These are phyloP conservation scores for Gomphus bonarii DNA, from an alignment of 1,284 basidiomycete genomes.

Conservation along the genomic window DNA sequence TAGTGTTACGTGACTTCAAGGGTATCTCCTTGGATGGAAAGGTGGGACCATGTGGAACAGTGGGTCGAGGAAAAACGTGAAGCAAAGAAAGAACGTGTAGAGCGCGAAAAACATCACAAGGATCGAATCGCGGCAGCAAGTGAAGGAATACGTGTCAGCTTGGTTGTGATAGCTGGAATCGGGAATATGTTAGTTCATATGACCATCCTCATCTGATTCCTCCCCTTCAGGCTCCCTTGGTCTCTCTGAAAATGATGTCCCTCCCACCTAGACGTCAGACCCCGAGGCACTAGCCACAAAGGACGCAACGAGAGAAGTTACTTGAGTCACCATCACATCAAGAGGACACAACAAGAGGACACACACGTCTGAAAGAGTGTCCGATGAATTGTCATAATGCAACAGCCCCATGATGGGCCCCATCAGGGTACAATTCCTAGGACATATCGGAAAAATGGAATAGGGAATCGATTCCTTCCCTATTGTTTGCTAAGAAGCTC, in stretches of 20 bases:
- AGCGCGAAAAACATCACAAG: neutral
- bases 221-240: neutral
- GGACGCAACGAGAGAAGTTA: neutral
- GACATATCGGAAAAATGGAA: too few relatives aligned
- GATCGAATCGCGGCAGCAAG: neutral
- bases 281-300: neutral
- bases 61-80: conserved; percentile 11
- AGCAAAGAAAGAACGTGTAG: neutral
- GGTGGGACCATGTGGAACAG: conserved; percentile 12
- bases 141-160: neutral
- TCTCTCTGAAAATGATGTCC: neutral
- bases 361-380: too few relatives aligned
- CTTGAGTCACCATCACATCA: neutral
- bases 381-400: too few relatives aligned
- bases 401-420: too few relatives aligned
- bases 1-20: conserved; percentile 25
- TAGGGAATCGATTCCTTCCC: too few relatives aligned
- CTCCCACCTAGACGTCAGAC: neutral
- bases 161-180: neutral
- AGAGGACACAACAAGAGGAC: neutral
- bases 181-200: neutral
- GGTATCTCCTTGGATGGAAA: conserved; percentile 17
- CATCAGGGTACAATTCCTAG: too few relatives aligned
- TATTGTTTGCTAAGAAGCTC: too few relatives aligned
- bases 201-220: neutral